These are phyloP conservation scores for Eragrostis curvula DNA, from an alignment of 176 grass and related monocot species.

Conservation along the genomic window DNA sequence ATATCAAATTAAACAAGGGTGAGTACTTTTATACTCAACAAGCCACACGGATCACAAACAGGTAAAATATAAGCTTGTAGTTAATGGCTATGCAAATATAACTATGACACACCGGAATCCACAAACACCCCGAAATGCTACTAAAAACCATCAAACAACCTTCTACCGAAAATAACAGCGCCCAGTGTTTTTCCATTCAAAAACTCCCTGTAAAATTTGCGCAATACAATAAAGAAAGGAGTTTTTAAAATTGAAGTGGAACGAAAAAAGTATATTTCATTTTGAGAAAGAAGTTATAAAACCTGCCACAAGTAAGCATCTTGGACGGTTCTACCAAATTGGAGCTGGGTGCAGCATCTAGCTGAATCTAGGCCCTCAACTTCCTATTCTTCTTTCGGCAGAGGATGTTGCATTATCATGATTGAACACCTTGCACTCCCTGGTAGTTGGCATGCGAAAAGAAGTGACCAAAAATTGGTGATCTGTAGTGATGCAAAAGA, in stretches of 20 bases:
- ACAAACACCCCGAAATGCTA: too few species aligned
- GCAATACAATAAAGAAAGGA: neutral
- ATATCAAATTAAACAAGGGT: too few species aligned
- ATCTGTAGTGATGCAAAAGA: neutral
- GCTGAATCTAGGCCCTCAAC: neutral
- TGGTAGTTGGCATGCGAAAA: neutral
- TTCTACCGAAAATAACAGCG: too few species aligned
- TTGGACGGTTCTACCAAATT: neutral
- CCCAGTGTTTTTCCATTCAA: neutral
- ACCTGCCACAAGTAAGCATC: conserved; percentile 17
- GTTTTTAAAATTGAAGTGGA: neutral
- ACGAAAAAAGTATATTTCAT: neutral
- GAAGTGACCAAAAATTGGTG: neutral
- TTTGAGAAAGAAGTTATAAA: neutral
- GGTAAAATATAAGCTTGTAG: too few species aligned
- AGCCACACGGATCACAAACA: too few species aligned
- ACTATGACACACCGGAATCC: too few species aligned
- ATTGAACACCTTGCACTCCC: neutral
- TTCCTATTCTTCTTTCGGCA: neutral
- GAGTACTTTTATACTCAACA: too few species aligned
- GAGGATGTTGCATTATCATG: neutral
- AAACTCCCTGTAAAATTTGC: neutral
- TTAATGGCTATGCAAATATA: too few species aligned
- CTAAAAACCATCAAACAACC: too few species aligned
- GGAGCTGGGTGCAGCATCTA: neutral